Evolutionary conservation across 306 rosid genomes (phyloP), one percentile per base, ranked within the genome.

Genomic region (Lotus japonicus): DNA sequence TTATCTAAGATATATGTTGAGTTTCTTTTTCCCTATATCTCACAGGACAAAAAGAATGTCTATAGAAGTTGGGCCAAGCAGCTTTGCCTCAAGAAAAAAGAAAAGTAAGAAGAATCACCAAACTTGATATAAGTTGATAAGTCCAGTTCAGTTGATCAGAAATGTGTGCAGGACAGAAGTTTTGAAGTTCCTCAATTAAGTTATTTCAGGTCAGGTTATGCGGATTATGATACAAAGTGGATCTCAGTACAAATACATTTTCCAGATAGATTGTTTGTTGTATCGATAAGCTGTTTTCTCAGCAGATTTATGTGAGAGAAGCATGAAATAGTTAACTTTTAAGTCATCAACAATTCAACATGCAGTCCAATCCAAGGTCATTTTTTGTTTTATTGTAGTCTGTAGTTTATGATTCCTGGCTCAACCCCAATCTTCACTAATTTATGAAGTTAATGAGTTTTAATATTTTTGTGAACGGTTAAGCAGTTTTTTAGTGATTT

Each of bases 31-130:
- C 46, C 66, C 45, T 7, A 0, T 49, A 49, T 43, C 21, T 57
- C 81, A 75, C 85, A 92, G 98, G 73, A 76, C 94, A 11, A 92
- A 92, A 76, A 88, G 98, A 83, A 84, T 85, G 86, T 82, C 98
- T 16, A 77, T 80, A 36, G 97, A 86, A 82, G 79, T 92, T 60
- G 96, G 96, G 77, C 98, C 94, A 2, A 82, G 97, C 83, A 88
- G 92, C 83, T 86, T 81, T 84, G 97, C 96, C 35, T 82, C 97
- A 14, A 88, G 96, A 77, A 90, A 94, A 87, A 92, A 92, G 86
- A 94, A 90, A 83, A 81, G 77, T 60, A 94, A 88, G 85, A 85
- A 80, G 72, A 74, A 57, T 63, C 58, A 49, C 0, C 35, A 36
- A 46, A 57, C 57, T 51, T 86, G 82, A 74, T 78, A 13, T 33